phyloP scores from a whole-genome alignment of 768 basidiomycete species.

The Suillus subaureus region DNA sequence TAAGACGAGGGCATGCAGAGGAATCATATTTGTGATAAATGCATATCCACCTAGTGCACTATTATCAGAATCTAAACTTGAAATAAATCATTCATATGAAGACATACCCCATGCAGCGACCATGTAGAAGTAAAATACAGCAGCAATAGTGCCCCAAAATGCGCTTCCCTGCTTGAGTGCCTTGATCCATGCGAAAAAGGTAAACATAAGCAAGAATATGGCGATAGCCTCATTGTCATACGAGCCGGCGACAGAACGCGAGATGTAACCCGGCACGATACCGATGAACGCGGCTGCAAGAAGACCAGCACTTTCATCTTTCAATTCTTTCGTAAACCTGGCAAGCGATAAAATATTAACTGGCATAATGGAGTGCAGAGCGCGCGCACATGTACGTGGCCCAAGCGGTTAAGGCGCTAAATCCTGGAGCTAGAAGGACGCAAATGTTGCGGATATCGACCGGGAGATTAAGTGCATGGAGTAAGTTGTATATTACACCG shows the following conservation, averaged over 20 bases:
- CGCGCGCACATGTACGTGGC: slow-evolving; percentile 85
- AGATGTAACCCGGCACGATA: slow-evolving; percentile 97
- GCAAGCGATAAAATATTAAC: not conserved
- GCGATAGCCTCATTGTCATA: slow-evolving; percentile 99
- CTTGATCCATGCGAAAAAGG: slow-evolving; percentile 96
- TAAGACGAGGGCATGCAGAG: slow-evolving; percentile 91
- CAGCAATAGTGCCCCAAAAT: slow-evolving; percentile 86
- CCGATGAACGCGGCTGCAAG: slow-evolving; percentile 98
- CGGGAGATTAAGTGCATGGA: slow-evolving; percentile 87
- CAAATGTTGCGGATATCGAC: slow-evolving; percentile 98
- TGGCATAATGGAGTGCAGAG: not conserved
- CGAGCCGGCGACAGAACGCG: slow-evolving; percentile 97
- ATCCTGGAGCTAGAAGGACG: slow-evolving; percentile 95
- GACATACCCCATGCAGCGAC: slow-evolving; percentile 97
- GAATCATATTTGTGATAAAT: slow-evolving; percentile 99
- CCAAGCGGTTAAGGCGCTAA: slow-evolving; percentile 96
- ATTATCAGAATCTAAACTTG: not conserved
- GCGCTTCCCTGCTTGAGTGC: slow-evolving; percentile 94
- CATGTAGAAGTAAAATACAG: slow-evolving; percentile 99
- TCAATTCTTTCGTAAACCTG: slow-evolving; percentile 97
- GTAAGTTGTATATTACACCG: slow-evolving; percentile 92
- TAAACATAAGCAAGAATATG: slow-evolving; percentile 99
- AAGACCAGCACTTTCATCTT: slow-evolving; percentile 93
- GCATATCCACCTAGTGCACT: slow-evolving; percentile 81
- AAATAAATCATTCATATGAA: not conserved